phyloP scores from a whole-genome alignment of 2,329 filamentous ascomycete genomes.

The Alternaria sp. region DNA sequence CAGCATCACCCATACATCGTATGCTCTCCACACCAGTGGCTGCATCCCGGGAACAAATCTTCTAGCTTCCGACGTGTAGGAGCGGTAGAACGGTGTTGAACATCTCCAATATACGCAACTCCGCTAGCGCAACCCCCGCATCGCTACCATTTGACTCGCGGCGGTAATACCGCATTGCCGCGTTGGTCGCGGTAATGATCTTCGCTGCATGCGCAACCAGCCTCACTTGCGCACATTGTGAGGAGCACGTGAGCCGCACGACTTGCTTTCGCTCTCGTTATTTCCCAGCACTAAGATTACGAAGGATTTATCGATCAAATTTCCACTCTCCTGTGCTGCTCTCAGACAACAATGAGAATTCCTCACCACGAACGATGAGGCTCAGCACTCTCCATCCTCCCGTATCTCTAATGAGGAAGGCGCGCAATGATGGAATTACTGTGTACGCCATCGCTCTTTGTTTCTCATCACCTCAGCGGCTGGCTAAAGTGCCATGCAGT shows the following conservation, averaged over 20 bases:
- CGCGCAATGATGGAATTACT: not conserved
- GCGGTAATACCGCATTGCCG: conserved; percentile 2
- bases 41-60: not conserved
- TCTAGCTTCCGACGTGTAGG: conserved; percentile 10
- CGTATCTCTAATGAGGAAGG: not conserved
- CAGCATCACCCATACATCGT: not conserved
- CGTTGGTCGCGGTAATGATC: not conserved
- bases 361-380: conserved; percentile 1
- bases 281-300: not conserved
- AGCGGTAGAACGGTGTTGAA: not conserved
- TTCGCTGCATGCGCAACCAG: not conserved
- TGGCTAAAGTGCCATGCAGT: conserved; percentile 12
- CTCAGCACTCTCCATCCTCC: not conserved
- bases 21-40: not conserved
- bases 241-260: not conserved
- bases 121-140: not conserved
- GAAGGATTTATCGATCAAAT: conserved; percentile 6
- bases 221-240: not conserved
- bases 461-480: conserved; percentile 11
- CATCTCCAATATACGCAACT: not conserved
- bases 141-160: not conserved
- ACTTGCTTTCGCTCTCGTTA: not conserved
- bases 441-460: conserved; percentile 6
- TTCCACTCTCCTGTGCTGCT: conserved; percentile 1
- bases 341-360: not conserved